Evolutionary conservation across 2,329 filamentous ascomycete genomes (phyloP), one percentile per base, ranked within the genome.

Genomic region (Aspergillus floridensis): DNA sequence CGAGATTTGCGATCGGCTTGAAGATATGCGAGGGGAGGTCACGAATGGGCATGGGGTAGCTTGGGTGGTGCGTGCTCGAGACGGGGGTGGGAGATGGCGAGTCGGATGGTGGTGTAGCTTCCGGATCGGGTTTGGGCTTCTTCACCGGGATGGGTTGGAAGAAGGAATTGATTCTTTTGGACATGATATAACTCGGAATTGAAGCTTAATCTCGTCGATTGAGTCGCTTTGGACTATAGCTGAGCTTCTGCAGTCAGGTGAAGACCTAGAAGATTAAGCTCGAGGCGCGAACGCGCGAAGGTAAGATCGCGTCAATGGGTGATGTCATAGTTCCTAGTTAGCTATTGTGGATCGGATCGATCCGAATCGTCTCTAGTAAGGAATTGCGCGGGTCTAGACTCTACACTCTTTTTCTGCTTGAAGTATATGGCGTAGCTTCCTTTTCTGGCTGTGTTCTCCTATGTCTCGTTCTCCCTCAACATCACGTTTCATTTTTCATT

Each of bases 111-210:
- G 56, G 56, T 14, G 41, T 21, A 8, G 19, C 55, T 16, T 44
- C 26, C 48, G 56, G 22, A n/a, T 62, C 53, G 41, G 44, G 6
- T 31, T 57, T 49, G n/a, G 31, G 63, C 73, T 79, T 72, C 32
- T 78, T 77, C 3, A 76, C 59, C 22, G 70, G 60, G 22, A 78
- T 70, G 1, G 83, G 80, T 31, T 79, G 77, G 73, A 92, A 91
- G 77, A 91, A 92, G 11, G 82, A 76, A 61, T 91, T 87, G 1
- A 92, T 90, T 58, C 88, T 81, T 69, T 88, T 87, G 11, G 73
- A 59, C 74, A 76, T 76, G 48, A 5, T 54, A 24, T 8, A 8
- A 7, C 22, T 49, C 11, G 48, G 3, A 49, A n/a, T 29, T 2
- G 26, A 8, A 21, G 31, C 22, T 49, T 16, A 10, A 2, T 7